These are phyloP conservation scores for Pseudogymnoascus destructans DNA, from an alignment of 2,329 filamentous ascomycete genomes.

Conservation along the genomic window DNA sequence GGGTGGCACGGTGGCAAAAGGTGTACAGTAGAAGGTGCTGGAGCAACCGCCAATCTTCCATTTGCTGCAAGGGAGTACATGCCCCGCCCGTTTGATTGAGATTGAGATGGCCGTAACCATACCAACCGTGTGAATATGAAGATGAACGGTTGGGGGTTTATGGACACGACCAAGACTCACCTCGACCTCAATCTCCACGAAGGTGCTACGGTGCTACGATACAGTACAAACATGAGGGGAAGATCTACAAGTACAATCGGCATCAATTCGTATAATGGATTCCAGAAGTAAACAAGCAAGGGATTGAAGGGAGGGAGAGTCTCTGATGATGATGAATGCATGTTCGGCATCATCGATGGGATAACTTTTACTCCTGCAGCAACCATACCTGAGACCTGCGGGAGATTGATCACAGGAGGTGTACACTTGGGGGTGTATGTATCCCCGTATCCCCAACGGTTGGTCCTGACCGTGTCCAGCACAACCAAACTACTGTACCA, in stretches of 20 bases:
- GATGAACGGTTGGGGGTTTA: not conserved
- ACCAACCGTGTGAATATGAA: not conserved
- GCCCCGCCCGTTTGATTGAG: slow-evolving; percentile 1
- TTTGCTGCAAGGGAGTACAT: slow-evolving; percentile 5
- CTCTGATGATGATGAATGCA: too few species aligned
- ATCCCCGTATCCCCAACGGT: not conserved
- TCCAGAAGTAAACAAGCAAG: too few species aligned
- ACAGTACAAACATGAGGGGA: not conserved
- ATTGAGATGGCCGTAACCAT: not conserved
- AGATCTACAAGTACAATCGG: not conserved
- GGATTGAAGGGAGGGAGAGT: too few species aligned
- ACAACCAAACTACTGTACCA: not conserved
- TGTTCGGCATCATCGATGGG: too few species aligned
- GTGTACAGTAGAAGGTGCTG: slow-evolving; percentile 7
- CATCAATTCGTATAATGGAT: not conserved
- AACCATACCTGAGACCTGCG: not conserved
- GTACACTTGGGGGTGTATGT: not conserved
- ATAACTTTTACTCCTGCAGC: slow-evolving; percentile 2
- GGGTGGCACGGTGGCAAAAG: slow-evolving; percentile 8
- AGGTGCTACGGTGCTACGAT: not conserved
- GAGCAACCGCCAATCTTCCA: slow-evolving; percentile 8
- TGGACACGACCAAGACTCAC: slow-evolving; percentile 7
- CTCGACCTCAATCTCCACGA: not conserved
- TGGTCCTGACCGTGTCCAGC: slow-evolving; percentile 1
- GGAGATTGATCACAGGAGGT: not conserved